Percentiles rank a stretch among this genome's conserved stretches.
Evolutionary conservation across 2,329 filamentous ascomycete genomes (phyloP).

Genomic region (Fusarium sp.): DNA sequence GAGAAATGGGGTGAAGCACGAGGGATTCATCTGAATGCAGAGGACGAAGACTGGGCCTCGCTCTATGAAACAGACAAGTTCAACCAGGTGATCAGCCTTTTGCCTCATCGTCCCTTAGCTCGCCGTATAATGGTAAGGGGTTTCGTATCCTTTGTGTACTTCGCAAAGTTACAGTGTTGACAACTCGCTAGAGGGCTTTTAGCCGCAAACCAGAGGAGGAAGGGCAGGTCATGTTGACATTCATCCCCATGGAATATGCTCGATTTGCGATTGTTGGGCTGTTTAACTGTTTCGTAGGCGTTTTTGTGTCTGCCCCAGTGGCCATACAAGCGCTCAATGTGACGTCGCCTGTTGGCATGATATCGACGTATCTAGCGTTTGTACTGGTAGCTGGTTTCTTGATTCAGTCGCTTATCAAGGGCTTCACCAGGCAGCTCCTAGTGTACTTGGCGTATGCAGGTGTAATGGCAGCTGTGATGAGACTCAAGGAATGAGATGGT

Average conservation of each 20-base stretch:
- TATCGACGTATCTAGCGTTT: slow-evolving; percentile 24
- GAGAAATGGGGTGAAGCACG: slow-evolving; percentile 11
- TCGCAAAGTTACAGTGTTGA: background rate
- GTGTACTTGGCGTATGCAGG: slow-evolving; percentile 30
- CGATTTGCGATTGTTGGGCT: slow-evolving; percentile 7
- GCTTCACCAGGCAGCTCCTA: slow-evolving; percentile 25
- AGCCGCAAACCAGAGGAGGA: background rate
- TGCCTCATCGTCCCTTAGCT: slow-evolving; percentile 1
- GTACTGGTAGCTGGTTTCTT: slow-evolving; percentile 20
- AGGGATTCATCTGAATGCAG: slow-evolving; percentile 11
- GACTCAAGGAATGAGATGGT: background rate
- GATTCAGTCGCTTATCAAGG: slow-evolving; percentile 16
- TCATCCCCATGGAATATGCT: background rate
- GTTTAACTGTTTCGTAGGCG: slow-evolving; percentile 18
- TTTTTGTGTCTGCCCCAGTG: slow-evolving; percentile 22
- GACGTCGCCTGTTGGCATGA: slow-evolving; percentile 1
- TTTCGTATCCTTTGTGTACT: background rate
- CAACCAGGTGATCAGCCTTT: background rate
- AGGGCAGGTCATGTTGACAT: background rate
- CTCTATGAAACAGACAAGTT: slow-evolving; percentile 11
- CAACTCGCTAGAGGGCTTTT: slow-evolving; percentile 4
- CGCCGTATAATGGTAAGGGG: slow-evolving; percentile 15
- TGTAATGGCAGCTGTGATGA: slow-evolving; percentile 28
- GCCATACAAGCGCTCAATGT: slow-evolving; percentile 19
- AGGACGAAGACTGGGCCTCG: slow-evolving; percentile 15